Evolutionary conservation across 2,329 filamentous ascomycete species (phyloP).

Genomic region (Colletotrichum brevisporum): DNA sequence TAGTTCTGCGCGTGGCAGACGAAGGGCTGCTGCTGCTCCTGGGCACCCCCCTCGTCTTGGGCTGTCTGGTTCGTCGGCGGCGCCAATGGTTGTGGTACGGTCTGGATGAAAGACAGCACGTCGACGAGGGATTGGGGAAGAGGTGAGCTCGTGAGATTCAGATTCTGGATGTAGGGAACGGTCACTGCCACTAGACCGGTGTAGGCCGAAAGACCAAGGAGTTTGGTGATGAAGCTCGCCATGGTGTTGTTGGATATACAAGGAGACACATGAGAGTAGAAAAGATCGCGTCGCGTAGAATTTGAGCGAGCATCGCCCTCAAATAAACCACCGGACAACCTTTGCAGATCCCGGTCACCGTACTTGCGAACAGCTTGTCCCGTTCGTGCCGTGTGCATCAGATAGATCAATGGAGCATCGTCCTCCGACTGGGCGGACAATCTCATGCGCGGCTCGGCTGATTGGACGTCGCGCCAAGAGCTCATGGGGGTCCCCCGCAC

Average conservation of each 20-base stretch:
- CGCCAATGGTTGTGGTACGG: neutral
- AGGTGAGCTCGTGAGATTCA: neutral
- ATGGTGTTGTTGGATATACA: neutral
- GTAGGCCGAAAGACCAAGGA: slow-evolving; percentile 32
- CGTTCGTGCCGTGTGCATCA: slow-evolving; percentile 13
- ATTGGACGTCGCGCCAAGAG: slow-evolving; percentile 20
- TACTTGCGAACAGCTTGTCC: neutral
- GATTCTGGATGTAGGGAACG: slow-evolving; percentile 22
- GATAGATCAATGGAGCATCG: slow-evolving; percentile 38
- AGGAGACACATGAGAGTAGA: neutral
- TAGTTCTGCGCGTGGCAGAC: slow-evolving; percentile 52
- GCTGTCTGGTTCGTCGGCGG: neutral
- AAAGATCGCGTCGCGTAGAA: neutral
- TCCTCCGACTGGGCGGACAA: slow-evolving; percentile 38
- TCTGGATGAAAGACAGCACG: neutral
- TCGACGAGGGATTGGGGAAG: neutral
- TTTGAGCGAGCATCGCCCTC: neutral
- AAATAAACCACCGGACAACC: neutral
- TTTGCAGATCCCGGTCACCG: neutral
- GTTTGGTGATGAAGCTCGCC: slow-evolving; percentile 19
- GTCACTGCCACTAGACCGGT: slow-evolving; percentile 35
- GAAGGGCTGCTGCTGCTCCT: neutral
- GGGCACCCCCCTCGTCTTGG: neutral
- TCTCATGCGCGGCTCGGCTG: slow-evolving; percentile 13
- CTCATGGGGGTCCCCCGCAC: slow-evolving; percentile 8